Base-by-base conservation (phyloP, 129 eudicot species). In the Ambrosia trifida region DNA sequence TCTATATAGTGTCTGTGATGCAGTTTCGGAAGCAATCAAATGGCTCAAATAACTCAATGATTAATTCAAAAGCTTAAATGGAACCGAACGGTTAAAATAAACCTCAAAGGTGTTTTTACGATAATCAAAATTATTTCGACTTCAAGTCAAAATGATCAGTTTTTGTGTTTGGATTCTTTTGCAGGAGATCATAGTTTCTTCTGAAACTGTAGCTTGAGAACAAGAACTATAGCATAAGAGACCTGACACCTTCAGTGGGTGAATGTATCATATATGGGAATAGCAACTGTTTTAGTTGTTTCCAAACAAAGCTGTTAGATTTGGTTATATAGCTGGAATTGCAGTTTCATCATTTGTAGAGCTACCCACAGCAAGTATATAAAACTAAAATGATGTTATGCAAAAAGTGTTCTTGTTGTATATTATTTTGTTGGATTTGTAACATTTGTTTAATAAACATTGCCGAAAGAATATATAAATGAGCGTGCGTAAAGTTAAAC, bases 101-200 rank as follows among this genome's bases (percentile, higher is more conserved):
- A 24, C 28, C 28, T 24, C 28, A 24, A 24, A 24, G 28, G 28
- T 24, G 28, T 24, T 1, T 24, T 24, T 24, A 24, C 28, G 28
- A 24, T 24, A 24, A 24, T 24, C 28, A 24, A 0, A 24, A 24
- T 54, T 19, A 54, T 20, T 12, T 19, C n/a, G 11, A 20, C 2
- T 9, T 51, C 10, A 52, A 52, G 28, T 30, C 18, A 11, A 31
- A 59, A 59, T 59, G 43, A 59, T 59, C 11, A 18, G 13, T 59
- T 58, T 58, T 59, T 11, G 65, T 59, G 19, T 51, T 61, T 64
- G 31, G 51, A 6, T 67, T 57, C 6, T 68, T 68, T 76, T 70
- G 80, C 89, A 91, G 97, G 94, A 88, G 67, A 86, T 91, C 30
- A 65, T 83, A 30, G 60, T 72, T 47, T 77, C 90, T 61, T 18